Base-by-base conservation (phyloP, 352 stramenopile genomes). In the Phytophthora citricola region DNA sequence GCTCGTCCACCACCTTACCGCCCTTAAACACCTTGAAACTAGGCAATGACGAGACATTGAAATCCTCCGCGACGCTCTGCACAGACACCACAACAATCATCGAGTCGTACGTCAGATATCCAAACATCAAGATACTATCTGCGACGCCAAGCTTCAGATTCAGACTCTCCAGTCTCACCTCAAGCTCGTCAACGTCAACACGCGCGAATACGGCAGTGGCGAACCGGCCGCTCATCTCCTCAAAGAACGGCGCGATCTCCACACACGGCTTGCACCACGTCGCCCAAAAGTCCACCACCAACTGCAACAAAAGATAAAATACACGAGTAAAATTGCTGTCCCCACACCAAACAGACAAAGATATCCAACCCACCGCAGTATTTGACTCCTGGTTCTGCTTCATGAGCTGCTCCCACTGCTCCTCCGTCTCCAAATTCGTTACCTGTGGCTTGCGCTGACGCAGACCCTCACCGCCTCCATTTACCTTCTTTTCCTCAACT, bases 1-100 rank as follows among this genome's bases (percentile, higher is more conserved):
- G 68, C 75, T 97, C 81, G 38, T 97, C 87, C 4, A 98, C 86
- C 55, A 91, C 94, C n/a, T 81, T 81, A 49, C 92, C 91, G 27
- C 78, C 63, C 72, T 97, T 97, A 75, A 90, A 98, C 49, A 98
- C 85, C 64, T 98, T 93, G 72, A 98, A 98, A 22, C 91, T 98
- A 10, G 94, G 95, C 85, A 98, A 94, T 31, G 85, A 81, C 29
- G 73, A 77, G 46, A 98, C 88, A 5, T 85, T 82, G 58, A 79
- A 91, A 34, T 71, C 61, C 44, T 81, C 70, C 15, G 84, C 79
- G 41, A 96, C 71, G n/a, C 83, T 78, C 58, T 94, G 46, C 17
- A 55, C 31, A 36, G 2, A 38, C 60, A 31, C 22, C 54, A 41
- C 56, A 62, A 38, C 22, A 52, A 43, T 10, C 2, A 55, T 24